A percentile compares a stretch with the other conserved stretches of the same genome.
phyloP scores from a whole-genome alignment of 2,329 filamentous ascomycete genomes.

The Arthrobotrys entomopaga region DNA sequence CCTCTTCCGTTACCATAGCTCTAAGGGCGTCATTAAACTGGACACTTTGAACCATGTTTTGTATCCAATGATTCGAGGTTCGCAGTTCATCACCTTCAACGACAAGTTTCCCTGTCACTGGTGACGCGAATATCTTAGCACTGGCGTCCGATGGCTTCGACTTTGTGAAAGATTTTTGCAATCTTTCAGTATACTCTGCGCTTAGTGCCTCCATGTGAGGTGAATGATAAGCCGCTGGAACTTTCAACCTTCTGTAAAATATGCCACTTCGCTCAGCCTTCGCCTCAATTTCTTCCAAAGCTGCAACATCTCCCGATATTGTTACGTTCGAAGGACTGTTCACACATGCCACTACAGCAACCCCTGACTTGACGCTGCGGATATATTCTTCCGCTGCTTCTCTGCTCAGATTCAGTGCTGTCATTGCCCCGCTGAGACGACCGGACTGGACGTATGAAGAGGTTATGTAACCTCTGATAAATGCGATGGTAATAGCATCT shows the following conservation, averaged over 20 bases:
- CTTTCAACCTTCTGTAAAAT: constrained; percentile 57
- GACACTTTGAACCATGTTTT: constrained; percentile 7
- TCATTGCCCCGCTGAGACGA: constrained; percentile 61
- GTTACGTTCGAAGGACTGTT: constrained; percentile 60
- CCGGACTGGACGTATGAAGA: neutral
- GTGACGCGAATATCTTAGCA: neutral
- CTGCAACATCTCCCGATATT: constrained; percentile 58
- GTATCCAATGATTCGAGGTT: constrained; percentile 1
- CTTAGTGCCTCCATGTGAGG: constrained; percentile 62
- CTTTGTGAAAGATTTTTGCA: neutral
- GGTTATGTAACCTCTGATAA: constrained; percentile 62
- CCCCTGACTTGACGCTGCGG: neutral
- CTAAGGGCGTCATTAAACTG: neutral
- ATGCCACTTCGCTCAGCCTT: constrained; percentile 27
- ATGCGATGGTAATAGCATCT: constrained; percentile 63
- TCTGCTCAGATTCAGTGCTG: constrained; percentile 61
- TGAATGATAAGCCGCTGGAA: constrained; percentile 64
- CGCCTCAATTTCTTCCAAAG: constrained; percentile 57
- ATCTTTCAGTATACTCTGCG: constrained; percentile 58
- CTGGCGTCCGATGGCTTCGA: neutral
- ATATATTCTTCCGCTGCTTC: constrained; percentile 57
- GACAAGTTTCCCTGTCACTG: neutral
- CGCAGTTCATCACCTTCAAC: neutral
- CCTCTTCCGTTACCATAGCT: neutral
- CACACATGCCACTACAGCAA: constrained; percentile 28